These are phyloP conservation scores for Beauveria sp. DNA, from an alignment of 2,329 filamentous ascomycete genomes.

Conservation along the genomic window DNA sequence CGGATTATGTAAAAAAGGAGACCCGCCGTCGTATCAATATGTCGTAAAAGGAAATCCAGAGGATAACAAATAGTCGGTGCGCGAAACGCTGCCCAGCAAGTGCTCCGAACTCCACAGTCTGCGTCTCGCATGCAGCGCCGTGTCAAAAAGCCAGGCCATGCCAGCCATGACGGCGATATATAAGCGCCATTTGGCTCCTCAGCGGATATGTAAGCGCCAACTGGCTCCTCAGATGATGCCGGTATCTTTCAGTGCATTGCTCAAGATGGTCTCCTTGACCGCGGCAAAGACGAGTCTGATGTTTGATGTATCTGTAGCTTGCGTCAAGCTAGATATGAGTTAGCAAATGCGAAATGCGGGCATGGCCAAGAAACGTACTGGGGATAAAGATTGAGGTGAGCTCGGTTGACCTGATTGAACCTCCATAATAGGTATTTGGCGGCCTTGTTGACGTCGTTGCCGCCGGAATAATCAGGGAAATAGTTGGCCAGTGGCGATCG, in stretches of 20 bases:
- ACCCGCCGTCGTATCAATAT: constrained; percentile 7
- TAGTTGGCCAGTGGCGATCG: constrained; percentile 89
- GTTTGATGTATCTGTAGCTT: constrained; percentile 98
- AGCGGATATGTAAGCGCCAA: constrained; percentile 25
- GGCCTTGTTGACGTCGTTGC: constrained; percentile 95
- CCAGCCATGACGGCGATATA: background rate
- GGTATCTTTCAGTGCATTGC: constrained; percentile 96
- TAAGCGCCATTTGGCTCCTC: constrained; percentile 24
- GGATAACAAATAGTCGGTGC: background rate
- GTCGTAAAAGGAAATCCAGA: constrained; percentile 5
- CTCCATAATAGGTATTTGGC: constrained; percentile 97
- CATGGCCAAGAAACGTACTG: constrained; percentile 57
- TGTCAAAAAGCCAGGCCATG: background rate
- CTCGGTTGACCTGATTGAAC: constrained; percentile 97
- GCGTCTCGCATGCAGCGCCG: background rate
- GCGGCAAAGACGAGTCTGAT: constrained; percentile 96
- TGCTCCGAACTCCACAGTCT: constrained; percentile 9
- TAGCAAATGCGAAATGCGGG: constrained; percentile 5
- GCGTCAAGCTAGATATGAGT: constrained; percentile 63
- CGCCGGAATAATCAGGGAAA: constrained; percentile 95
- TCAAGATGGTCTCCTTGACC: constrained; percentile 96
- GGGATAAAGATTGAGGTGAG: constrained; percentile 92
- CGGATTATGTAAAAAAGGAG: constrained; percentile 6
- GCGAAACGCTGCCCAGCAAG: constrained; percentile 3
- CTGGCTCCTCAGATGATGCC: constrained; percentile 66